These are phyloP conservation scores for Cytospora piceae DNA, from an alignment of 2,329 filamentous ascomycete genomes.

Conservation along the genomic window DNA sequence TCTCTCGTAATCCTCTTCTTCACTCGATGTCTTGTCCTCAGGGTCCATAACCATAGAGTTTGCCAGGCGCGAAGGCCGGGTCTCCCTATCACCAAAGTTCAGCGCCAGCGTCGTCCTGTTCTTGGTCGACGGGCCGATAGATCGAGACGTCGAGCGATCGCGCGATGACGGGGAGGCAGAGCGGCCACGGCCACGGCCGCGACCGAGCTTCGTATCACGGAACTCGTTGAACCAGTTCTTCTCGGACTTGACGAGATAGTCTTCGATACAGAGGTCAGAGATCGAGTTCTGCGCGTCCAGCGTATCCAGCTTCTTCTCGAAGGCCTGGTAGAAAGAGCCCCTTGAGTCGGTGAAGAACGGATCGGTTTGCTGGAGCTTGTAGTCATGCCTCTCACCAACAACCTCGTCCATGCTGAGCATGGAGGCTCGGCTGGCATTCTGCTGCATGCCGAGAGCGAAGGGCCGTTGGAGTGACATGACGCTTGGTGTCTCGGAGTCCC, in stretches of 20 bases:
- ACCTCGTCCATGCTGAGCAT: slow-evolving; percentile 59
- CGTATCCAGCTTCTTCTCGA: slow-evolving; percentile 59
- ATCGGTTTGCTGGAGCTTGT: slow-evolving; percentile 67
- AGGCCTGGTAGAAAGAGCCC: slow-evolving; percentile 62
- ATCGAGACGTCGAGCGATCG: slow-evolving; percentile 36
- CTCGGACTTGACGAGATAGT: slow-evolving; percentile 66
- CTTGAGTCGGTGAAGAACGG: slow-evolving; percentile 69
- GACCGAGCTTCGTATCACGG: slow-evolving; percentile 60
- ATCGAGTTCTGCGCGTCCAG: slow-evolving; percentile 61
- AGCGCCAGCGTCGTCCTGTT: slow-evolving; percentile 38
- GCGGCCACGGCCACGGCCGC: slow-evolving; percentile 30
- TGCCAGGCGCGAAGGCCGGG: slow-evolving; percentile 14
- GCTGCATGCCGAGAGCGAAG: slow-evolving; percentile 25
- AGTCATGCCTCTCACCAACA: slow-evolving; percentile 64
- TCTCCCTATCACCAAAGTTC: slow-evolving; percentile 15
- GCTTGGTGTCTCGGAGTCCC: slow-evolving; percentile 25
- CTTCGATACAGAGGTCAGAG: slow-evolving; percentile 64
- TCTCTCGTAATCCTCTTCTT: slow-evolving; percentile 23
- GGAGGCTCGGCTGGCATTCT: slow-evolving; percentile 46
- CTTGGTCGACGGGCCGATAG: slow-evolving; percentile 39
- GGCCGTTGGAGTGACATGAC: slow-evolving; percentile 15
- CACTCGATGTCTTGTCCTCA: slow-evolving; percentile 32
- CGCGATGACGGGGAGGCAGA: slow-evolving; percentile 19
- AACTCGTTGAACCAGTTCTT: slow-evolving; percentile 68
- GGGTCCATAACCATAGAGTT: slow-evolving; percentile 15